Percentiles rank a stretch among this genome's conserved stretches.
These are phyloP conservation scores for Ceratobasidium theobromae DNA, from an alignment of 1,284 basidiomycete species.

Conservation along the genomic window DNA sequence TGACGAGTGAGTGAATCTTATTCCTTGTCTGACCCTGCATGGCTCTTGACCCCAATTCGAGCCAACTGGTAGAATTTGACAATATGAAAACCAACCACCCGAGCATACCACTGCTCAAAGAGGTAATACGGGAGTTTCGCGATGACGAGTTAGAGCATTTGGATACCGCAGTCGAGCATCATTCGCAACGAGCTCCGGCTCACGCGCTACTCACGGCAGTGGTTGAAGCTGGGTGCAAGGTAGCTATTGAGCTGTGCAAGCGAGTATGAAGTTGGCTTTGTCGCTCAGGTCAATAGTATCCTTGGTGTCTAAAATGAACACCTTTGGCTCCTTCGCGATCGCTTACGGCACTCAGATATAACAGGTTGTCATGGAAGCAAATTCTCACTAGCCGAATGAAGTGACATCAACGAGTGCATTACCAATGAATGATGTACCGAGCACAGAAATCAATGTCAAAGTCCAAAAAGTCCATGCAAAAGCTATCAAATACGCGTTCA, in stretches of 20 bases:
- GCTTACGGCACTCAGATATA: too few species aligned
- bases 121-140: slow-evolving; percentile 82
- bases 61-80: slow-evolving; percentile 73
- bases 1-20: slow-evolving; percentile 73
- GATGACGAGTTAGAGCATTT: slow-evolving; percentile 96
- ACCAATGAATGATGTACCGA: too few species aligned
- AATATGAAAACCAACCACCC: slow-evolving; percentile 66
- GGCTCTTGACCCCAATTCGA: slow-evolving; percentile 41
- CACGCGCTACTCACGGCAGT: slow-evolving; percentile 87
- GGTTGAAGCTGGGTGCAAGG: slow-evolving; percentile 82
- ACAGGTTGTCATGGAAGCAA: too few species aligned
- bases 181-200: slow-evolving; percentile 88
- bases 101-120: slow-evolving; percentile 73
- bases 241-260: slow-evolving; percentile 88
- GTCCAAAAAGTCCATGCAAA: slow-evolving; percentile 16
- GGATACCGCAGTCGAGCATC: slow-evolving; percentile 87
- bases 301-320: too few species aligned
- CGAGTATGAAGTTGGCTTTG: slow-evolving; percentile 54
- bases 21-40: not conserved
- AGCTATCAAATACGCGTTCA: not conserved
- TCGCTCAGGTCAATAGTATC: not conserved
- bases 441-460: not conserved
- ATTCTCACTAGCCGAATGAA: not conserved
- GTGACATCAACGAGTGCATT: slow-evolving; percentile 18
- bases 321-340: too few species aligned